Evolutionary conservation across 179 eudicot species (phyloP), one percentile per base, ranked within the genome.

Genomic region (Dionaea muscipula): DNA sequence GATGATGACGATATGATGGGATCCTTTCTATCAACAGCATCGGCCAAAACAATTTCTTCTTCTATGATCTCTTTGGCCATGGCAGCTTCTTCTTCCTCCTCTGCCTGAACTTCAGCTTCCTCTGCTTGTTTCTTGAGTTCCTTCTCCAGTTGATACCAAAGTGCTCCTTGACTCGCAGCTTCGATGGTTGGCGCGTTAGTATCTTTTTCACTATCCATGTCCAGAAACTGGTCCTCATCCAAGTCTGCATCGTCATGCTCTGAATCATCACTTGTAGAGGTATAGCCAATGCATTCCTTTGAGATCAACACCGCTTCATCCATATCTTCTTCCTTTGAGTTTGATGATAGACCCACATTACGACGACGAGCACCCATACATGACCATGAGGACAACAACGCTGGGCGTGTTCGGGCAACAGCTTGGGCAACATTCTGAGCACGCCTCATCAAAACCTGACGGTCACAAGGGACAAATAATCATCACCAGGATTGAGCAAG

Each of bases 331-430:
- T 63, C 74, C 61, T 67, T 68, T 2, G 71, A 20, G 53, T 50
- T 65, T 26, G 78, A 33, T 25, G 70, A 56, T 41, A 77, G 71
- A 57, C 63, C 60, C 51, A 69, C 75, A 12, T 68, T 63, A 56
- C 98, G 87, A 5, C 91, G 90, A 0, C 96, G 84, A 26, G 91
- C 83, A 45, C 98, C 98, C 85, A 87, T 91, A 55, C 98, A 91
- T 15, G 85, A 71, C 98, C 98, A 91, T 24, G 90, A 77, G 4
- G 94, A 77, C 50, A 39, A 39, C 26, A 91, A 54, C 16, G 95
- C 73, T 33, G 94, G 77, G 17, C 87, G 98, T 19, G 88, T 82
- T 53, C 74, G 83, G 47, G 78, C 98, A 47, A 91, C 98, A 27
- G 98, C 96, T 67, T 78, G 83, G 26, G 95, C 96, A 41, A 87